These are phyloP conservation scores for Colletotrichum kahawae DNA, from an alignment of 2,329 filamentous ascomycete species.

Conservation along the genomic window DNA sequence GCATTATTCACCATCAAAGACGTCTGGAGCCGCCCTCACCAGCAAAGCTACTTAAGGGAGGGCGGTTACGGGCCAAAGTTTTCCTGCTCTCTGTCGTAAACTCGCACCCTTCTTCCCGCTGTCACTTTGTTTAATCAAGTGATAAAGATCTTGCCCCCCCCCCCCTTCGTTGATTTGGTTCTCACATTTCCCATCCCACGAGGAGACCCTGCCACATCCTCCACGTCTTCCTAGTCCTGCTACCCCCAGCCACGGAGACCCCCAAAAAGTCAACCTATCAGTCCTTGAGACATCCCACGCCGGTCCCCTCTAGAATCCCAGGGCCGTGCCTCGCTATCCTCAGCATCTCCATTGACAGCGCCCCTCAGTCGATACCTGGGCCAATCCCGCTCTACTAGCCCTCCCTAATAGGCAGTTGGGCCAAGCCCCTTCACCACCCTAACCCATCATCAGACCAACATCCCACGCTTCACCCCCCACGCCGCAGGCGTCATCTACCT, in stretches of 20 bases:
- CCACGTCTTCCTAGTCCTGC: background rate
- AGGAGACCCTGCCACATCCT: slow-evolving; percentile 12
- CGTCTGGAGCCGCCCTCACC: background rate
- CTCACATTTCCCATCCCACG: slow-evolving; percentile 26
- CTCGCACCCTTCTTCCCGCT: background rate
- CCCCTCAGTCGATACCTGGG: slow-evolving; percentile 6
- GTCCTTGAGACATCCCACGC: slow-evolving; percentile 20
- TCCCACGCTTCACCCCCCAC: slow-evolving; percentile 41
- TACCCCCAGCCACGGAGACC: background rate
- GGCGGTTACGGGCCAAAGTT: slow-evolving; percentile 1
- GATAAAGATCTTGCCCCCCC: background rate
- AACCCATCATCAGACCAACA: slow-evolving; percentile 23
- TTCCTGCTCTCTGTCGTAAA: background rate
- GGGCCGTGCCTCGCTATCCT: slow-evolving; percentile 3
- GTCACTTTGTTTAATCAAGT: background rate
- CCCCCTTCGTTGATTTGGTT: background rate
- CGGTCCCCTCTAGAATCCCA: slow-evolving; percentile 9
- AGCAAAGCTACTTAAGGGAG: slow-evolving; percentile 19
- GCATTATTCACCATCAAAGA: slow-evolving; percentile 4
- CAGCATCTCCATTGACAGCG: background rate
- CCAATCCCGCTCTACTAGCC: slow-evolving; percentile 20
- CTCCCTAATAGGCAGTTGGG: slow-evolving; percentile 24
- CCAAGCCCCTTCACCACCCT: slow-evolving; percentile 21
- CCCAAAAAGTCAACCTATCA: slow-evolving; percentile 19
- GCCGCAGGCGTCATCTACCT: slow-evolving; percentile 29